Evolutionary conservation across 2,329 filamentous ascomycete species (phyloP).

Genomic region (Fusarium zealandicum): DNA sequence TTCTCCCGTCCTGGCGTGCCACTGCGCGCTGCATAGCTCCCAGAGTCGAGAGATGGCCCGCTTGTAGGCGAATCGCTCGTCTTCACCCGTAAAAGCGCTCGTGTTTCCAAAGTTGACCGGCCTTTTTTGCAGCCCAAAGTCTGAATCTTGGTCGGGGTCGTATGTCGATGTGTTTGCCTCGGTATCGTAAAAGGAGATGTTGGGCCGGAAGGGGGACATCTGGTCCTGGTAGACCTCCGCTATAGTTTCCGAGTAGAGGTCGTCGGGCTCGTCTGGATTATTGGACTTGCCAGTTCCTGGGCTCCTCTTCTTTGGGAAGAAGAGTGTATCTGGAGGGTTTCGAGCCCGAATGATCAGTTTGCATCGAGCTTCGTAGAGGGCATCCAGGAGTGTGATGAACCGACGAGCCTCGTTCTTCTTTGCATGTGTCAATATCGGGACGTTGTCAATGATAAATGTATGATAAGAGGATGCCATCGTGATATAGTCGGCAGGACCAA

Average conservation of each 20-base stretch:
- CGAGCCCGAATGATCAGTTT: conserved; percentile 74
- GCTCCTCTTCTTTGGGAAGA: conserved; percentile 70
- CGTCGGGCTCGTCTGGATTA: conserved; percentile 38
- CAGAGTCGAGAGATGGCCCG: conserved; percentile 78
- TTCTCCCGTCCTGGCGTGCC: conserved; percentile 69
- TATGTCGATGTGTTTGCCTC: conserved; percentile 56
- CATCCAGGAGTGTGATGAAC: conserved; percentile 82
- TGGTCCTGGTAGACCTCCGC: conserved; percentile 80
- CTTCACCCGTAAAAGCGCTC: conserved; percentile 76
- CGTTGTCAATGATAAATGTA: conserved; percentile 75
- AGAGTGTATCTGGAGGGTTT: conserved; percentile 74
- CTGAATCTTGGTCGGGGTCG: conserved; percentile 64
- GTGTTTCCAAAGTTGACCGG: conserved; percentile 72
- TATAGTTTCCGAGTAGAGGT: conserved; percentile 55
- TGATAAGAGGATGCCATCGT: conserved; percentile 81
- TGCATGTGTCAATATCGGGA: conserved; percentile 70
- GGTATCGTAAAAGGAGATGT: conserved; percentile 71
- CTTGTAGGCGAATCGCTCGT: conserved; percentile 83
- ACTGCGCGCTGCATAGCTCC: conserved; percentile 78
- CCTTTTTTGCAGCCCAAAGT: conserved; percentile 55
- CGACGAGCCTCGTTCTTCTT: conserved; percentile 83
- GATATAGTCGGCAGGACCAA: conserved; percentile 84
- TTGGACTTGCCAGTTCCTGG: conserved; percentile 1
- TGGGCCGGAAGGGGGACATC: conserved; percentile 78
- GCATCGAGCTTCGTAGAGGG: conserved; percentile 81